These are phyloP conservation scores for Wickerhamiella infanticola DNA, from an alignment of 1,139 yeast species.

Conservation along the genomic window DNA sequence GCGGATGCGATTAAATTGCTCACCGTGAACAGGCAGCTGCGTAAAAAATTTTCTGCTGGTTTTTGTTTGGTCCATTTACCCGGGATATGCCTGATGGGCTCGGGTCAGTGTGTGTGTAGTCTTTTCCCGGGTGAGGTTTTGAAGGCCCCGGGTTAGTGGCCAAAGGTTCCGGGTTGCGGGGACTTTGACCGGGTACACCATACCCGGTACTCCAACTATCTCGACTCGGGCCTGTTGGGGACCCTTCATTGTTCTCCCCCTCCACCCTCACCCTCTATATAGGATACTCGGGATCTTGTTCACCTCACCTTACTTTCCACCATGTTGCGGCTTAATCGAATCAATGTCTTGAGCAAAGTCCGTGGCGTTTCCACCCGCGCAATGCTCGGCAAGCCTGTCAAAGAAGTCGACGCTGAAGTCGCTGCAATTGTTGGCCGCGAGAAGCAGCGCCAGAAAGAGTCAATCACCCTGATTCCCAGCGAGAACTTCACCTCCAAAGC, in stretches of 20 bases:
- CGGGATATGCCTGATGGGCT: no score
- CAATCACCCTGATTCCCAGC: conserved; percentile 86
- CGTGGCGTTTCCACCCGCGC: conserved; percentile 13
- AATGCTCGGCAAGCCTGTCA: conserved; percentile 15
- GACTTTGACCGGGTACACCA: neutral
- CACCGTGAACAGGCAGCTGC: no score
- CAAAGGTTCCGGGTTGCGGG: neutral
- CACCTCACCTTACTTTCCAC: neutral
- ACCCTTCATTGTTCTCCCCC: no score
- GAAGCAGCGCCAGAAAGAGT: conserved; percentile 84
- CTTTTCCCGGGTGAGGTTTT: no score
- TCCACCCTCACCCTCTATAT: no score
- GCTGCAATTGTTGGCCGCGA: conserved; percentile 65
- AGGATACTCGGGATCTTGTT: neutral
- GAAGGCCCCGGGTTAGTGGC: no score
- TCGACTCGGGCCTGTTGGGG: neutral
- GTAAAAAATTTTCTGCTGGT: no score
- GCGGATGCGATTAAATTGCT: no score
- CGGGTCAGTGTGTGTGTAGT: no score
- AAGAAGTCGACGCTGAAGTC: conserved; percentile 24
- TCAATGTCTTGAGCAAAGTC: neutral
- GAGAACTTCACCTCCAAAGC: conserved; percentile 96
- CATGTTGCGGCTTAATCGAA: neutral
- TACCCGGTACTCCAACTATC: neutral
- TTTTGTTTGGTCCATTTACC: no score